Percentiles rank a stretch among this genome's conserved stretches.
Conservation (phyloP, 1,139 yeast genomes). For the Geotrichum bryndzae region DNA sequence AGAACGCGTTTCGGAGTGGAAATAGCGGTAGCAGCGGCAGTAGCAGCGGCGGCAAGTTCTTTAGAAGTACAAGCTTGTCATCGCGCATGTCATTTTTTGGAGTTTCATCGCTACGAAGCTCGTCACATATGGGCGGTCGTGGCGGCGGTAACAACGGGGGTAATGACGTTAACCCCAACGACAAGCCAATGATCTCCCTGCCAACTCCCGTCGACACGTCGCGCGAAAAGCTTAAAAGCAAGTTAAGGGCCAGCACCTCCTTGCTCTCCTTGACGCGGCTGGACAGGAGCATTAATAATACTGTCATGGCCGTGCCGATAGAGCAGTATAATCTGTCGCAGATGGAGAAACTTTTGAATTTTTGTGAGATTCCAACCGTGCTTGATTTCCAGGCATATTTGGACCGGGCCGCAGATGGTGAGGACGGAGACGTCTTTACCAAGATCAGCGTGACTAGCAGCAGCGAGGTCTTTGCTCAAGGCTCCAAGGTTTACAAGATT, state of each 20-base stretch:
- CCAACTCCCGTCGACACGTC: constrained; percentile 53
- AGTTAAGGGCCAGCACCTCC: constrained; percentile 49
- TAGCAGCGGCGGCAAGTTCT: neutral
- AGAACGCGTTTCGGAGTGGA: neutral
- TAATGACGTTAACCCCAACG: neutral
- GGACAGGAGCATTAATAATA: constrained; percentile 21
- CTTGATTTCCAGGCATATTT: constrained; percentile 33
- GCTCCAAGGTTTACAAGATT: constrained; percentile 40
- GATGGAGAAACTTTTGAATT: constrained; percentile 32
- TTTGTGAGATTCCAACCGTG: constrained; percentile 26
- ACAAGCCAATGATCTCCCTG: constrained; percentile 46
- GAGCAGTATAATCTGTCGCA: constrained; percentile 32
- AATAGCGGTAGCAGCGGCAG: neutral
- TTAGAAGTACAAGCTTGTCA: constrained; percentile 3
- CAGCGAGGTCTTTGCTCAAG: constrained; percentile 41
- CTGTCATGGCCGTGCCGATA: constrained; percentile 30
- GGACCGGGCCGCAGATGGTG: constrained; percentile 21
- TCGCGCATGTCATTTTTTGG: constrained; percentile 7
- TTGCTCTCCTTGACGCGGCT: constrained; percentile 39
- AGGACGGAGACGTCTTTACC: constrained; percentile 14
- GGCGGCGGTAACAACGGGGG: neutral
- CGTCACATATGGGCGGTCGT: neutral
- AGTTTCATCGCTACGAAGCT: neutral
- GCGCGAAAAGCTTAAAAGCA: constrained; percentile 48
- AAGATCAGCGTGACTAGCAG: constrained; percentile 45